These are phyloP conservation scores for Helicostylum pulchrum DNA, from an alignment of 192 early-diverging fungal genomes.

Conservation along the genomic window DNA sequence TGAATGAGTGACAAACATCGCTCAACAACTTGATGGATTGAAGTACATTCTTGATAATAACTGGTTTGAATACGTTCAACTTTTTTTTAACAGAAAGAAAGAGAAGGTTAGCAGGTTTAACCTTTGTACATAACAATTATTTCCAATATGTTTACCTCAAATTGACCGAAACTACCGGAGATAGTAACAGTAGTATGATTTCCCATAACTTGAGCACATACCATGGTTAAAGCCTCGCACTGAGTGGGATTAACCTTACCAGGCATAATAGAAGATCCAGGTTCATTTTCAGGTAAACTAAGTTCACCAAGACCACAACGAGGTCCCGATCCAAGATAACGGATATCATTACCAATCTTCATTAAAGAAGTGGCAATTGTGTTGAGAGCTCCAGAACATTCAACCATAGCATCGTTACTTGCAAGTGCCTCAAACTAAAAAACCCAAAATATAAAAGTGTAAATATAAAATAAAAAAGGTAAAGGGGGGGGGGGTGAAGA, in stretches of 20 bases:
- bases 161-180: slow-evolving; percentile 94
- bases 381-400: slow-evolving; percentile 93
- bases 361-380: slow-evolving; percentile 91
- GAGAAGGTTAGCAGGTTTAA: neutral
- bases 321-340: slow-evolving; percentile 91
- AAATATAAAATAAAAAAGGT: too few relatives aligned
- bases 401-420: slow-evolving; percentile 96
- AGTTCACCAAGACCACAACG: slow-evolving; percentile 98
- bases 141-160: slow-evolving; percentile 61
- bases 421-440: slow-evolving; percentile 91
- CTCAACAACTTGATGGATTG: slow-evolving; percentile 87
- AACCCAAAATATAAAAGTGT: too few relatives aligned
- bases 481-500: too few relatives aligned
- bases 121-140: neutral
- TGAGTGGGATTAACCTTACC: slow-evolving; percentile 99
- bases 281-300: slow-evolving; percentile 96
- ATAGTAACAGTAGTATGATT: slow-evolving; percentile 93
- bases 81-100: slow-evolving; percentile 18
- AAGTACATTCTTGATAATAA: slow-evolving; percentile 96
- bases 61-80: slow-evolving; percentile 99
- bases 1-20: slow-evolving; percentile 88
- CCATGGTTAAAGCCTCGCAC: slow-evolving; percentile 98
- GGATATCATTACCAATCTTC: slow-evolving; percentile 99
- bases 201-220: slow-evolving; percentile 98
- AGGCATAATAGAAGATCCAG: slow-evolving; percentile 99